Percentiles rank a stretch among this genome's conserved stretches.
These are phyloP conservation scores for Lentinus brumalis DNA, from an alignment of 768 basidiomycete genomes.

Conservation along the genomic window DNA sequence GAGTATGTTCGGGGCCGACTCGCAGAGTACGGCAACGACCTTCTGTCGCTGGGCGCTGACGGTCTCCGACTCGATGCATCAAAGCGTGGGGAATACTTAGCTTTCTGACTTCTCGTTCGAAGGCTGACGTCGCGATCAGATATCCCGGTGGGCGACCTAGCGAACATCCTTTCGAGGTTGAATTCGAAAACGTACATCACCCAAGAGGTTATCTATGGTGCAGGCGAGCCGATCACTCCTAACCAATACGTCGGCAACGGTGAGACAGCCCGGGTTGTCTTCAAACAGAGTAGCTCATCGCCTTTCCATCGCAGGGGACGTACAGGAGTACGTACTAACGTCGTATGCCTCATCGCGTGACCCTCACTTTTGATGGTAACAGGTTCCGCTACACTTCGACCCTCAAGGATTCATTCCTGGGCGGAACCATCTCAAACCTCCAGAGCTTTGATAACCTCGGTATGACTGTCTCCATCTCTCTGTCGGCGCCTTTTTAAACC, in stretches of 20 bases:
- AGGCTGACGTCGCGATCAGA: slow-evolving; percentile 37
- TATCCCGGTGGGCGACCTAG: slow-evolving; percentile 53
- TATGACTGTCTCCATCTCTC: slow-evolving; percentile 16
- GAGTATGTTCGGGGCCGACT: slow-evolving; percentile 58
- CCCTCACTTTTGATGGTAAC: background rate
- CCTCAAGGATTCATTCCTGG: slow-evolving; percentile 52
- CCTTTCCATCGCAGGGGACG: slow-evolving; percentile 44
- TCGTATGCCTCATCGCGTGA: background rate
- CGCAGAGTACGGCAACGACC: slow-evolving; percentile 59
- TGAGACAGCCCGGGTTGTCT: slow-evolving; percentile 14
- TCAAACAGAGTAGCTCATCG: background rate
- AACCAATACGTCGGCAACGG: slow-evolving; percentile 58
- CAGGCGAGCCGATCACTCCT: slow-evolving; percentile 55
- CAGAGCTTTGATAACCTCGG: slow-evolving; percentile 55
- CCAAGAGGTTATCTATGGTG: slow-evolving; percentile 55
- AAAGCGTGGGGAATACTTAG: slow-evolving; percentile 46
- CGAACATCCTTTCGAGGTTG: slow-evolving; percentile 53
- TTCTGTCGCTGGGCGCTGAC: slow-evolving; percentile 62
- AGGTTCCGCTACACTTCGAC: slow-evolving; percentile 62
- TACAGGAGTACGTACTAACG: slow-evolving; percentile 52
- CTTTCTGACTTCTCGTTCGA: background rate
- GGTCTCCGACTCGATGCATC: slow-evolving; percentile 66
- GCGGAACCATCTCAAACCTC: slow-evolving; percentile 51
- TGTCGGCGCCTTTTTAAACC: background rate
- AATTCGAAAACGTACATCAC: slow-evolving; percentile 53